Base-by-base conservation (phyloP, 495 filamentous ascomycete species). In the Ascobolus immersus region DNA sequence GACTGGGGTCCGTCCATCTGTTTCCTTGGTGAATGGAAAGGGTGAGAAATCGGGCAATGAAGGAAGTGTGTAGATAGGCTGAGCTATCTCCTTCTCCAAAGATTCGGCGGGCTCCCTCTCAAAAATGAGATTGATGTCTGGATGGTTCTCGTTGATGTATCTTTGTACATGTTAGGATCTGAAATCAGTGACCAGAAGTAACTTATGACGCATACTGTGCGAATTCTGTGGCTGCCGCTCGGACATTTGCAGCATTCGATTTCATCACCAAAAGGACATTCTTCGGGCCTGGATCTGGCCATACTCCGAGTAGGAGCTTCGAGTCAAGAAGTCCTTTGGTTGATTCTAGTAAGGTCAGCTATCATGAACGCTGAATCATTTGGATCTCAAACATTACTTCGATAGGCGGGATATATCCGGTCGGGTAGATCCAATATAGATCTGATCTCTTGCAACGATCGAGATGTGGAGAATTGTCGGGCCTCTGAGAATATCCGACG, bases 191-290 rank as follows among this genome's bases (percentile, higher is more conserved):
- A 41, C 33, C 26, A 39, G 26, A 38, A 36, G 30, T 14, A 5
- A 30, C n/a, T 28, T 17, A 11, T 21, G 9, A 35, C 27, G 14
- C 9, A 20, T 58, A 71, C 59, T 70, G 73, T 27, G 73, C 70
- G 50, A 86, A 89, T 48, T 76, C 69, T 32, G 89, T 47, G 20
- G 91, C 55, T 1, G 75, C 73, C 5, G 62, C 53, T 0, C 67
- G 77, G 20, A 90, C 78, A 5, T 58, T 52, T 0, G 72, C 67
- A 10, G 69, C 71, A 39, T 71, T 62, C 28, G 77, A 62, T 45
- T 96, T 96, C 48, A 82, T 80, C 37, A 91, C 72, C 26, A 94
- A 57, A 32, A 96, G 64, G 37, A 96, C 61, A 49, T 94, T 94
- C 34, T 77, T 70, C 1, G 80, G 89, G n/a, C n/a, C n/a, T n/a